These are phyloP conservation scores for Ceratocystiopsis sp. DNA, from an alignment of 2,329 filamentous ascomycete species.

Conservation along the genomic window DNA sequence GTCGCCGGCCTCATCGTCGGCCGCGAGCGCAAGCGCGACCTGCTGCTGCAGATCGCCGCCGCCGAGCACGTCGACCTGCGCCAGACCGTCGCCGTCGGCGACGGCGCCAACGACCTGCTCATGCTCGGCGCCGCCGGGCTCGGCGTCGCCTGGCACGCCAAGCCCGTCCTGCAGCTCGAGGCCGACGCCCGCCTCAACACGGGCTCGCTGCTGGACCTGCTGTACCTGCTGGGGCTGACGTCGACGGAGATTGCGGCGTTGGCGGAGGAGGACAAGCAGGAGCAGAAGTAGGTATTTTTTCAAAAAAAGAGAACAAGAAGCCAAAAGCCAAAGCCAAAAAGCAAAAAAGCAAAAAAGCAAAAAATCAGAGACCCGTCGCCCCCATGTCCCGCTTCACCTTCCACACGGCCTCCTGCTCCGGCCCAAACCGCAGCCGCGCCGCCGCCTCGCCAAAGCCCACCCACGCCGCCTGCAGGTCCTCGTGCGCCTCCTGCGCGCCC, in stretches of 20 bases:
- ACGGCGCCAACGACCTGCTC: slow-evolving; percentile 66
- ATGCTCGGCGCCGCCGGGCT: slow-evolving; percentile 65
- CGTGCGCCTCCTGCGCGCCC: slow-evolving; percentile 8
- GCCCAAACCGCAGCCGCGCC: slow-evolving; percentile 4
- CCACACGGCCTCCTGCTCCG: slow-evolving; percentile 5
- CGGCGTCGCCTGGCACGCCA: slow-evolving; percentile 72
- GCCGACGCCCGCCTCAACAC: slow-evolving; percentile 58
- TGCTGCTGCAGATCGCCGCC: slow-evolving; percentile 52
- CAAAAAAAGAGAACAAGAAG: neutral
- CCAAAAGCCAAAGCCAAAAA: too few species aligned
- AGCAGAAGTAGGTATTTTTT: too few species aligned
- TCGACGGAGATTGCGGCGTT: slow-evolving; percentile 36
- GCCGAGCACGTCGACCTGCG: slow-evolving; percentile 48
- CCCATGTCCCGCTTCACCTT: slow-evolving; percentile 7
- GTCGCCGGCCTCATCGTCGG: slow-evolving; percentile 58
- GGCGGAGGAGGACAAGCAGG: neutral
- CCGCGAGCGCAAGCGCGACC: slow-evolving; percentile 54
- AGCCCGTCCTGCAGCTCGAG: slow-evolving; percentile 64
- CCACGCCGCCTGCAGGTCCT: slow-evolving; percentile 8
- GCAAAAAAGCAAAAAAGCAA: too few species aligned
- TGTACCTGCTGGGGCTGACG: slow-evolving; percentile 59
- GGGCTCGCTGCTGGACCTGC: slow-evolving; percentile 50
- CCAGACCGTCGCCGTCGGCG: slow-evolving; percentile 59
- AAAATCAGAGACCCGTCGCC: neutral
- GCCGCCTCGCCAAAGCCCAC: slow-evolving; percentile 3